Percentiles rank a stretch among this genome's conserved stretches.
These are phyloP conservation scores for Rhodamnia rubescens DNA, from an alignment of 345 rosid genomes.

Conservation along the genomic window DNA sequence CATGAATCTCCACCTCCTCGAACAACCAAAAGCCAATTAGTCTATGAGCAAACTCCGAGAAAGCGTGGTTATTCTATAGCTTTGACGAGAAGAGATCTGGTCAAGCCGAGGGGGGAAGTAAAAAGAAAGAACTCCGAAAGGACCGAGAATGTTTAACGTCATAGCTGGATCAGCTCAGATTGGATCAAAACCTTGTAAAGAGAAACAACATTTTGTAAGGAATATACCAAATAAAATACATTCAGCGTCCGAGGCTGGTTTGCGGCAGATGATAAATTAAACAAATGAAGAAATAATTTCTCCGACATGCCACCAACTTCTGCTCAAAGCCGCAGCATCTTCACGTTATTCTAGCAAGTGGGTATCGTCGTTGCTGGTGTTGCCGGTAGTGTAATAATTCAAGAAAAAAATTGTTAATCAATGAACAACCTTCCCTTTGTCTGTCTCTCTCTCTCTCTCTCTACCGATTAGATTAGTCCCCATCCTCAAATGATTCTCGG, in stretches of 20 bases:
- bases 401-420: neutral
- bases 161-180: neutral
- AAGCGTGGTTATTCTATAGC: neutral
- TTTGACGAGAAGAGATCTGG: neutral
- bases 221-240: constrained; percentile 3
- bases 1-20: neutral
- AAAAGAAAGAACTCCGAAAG: neutral
- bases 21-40: neutral
- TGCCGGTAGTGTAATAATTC: neutral
- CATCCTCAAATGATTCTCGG: constrained; percentile 23
- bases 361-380: neutral
- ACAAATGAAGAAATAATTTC: constrained; percentile 9
- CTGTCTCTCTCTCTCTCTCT: neutral
- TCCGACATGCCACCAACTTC: constrained; percentile 35
- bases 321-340: constrained; percentile 26
- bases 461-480: neutral
- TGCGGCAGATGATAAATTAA: neutral
- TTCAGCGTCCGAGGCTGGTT: neutral
- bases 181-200: neutral
- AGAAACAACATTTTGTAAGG: neutral
- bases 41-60: neutral
- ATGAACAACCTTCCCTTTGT: neutral
- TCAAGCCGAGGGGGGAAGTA: constrained; percentile 11
- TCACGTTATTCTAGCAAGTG: constrained; percentile 15
- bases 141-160: neutral